Evolutionary conservation across 495 filamentous ascomycete species (phyloP), one percentile per base, ranked within the genome.

Genomic region (Penicillium robsamsonii): DNA sequence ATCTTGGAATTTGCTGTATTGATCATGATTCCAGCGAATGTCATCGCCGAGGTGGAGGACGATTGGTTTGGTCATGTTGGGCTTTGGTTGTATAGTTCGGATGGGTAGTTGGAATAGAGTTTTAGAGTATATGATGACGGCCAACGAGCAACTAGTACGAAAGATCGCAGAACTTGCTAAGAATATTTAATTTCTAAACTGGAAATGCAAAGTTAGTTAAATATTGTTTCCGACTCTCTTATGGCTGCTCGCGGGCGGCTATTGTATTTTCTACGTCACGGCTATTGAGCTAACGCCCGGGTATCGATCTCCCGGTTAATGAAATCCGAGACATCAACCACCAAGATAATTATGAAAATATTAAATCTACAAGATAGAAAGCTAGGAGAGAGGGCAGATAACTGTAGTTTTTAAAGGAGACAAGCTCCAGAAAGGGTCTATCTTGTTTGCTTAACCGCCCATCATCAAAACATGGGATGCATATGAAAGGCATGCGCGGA

Each of bases 11-110:
- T 77, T 75, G 33, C 69, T 58, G 67, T 87, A 82, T 10, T 83
- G 72, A 0, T 77, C 71, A 30, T 74, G 82, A 64, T 88, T 87
- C 75, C 86, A 87, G 59, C 81, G 79, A 60, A 89, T 79, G n/a
- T 81, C 75, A 55, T 88, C 86, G 25, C 86, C 87, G 45, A 91
- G 77, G 58, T 89, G 84, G 40, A 91, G 82, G 41, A 91, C 81
- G 40, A 56, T 65, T 46, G 61, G 67, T 50, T 74, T 75, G 27
- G 60, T 15, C 62, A 67, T 70, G 56, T 50, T 70, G 46, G 4
- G 31, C n/a, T 48, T 13, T 6, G 11, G 18, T 42, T 15, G 24
- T 42, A 41, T 42, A 29, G 37, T 18, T 31, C 18, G 18, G 30
- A 24, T 22, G 0, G 31, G 20, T 22, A 13, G 49, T 17, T 30